Evolutionary conservation across 108 stramenopile species (phyloP).

Genomic region (Nitzschia putrida): DNA sequence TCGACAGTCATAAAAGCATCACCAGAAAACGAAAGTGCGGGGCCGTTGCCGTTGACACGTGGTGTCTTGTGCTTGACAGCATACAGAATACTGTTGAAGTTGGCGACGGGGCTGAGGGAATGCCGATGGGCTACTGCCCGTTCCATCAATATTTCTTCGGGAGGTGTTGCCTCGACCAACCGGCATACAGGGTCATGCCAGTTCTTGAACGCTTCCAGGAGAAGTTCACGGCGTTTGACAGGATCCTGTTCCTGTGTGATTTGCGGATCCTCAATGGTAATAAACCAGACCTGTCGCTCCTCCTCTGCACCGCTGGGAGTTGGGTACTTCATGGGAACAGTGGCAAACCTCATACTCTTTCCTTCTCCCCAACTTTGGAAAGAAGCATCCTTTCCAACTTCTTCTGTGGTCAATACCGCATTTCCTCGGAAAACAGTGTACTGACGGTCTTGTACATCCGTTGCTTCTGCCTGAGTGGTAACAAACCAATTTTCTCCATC

Average conservation of each 20-base stretch:
- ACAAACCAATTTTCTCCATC: conserved; percentile 51
- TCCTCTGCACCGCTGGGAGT: conserved; percentile 14
- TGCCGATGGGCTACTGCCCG: conserved; percentile 76
- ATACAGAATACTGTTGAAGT: conserved; percentile 54
- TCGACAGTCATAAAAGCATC: conserved; percentile 87
- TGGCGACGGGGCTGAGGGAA: conserved; percentile 62
- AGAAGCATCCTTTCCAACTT: conserved; percentile 49
- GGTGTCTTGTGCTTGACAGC: conserved; percentile 13
- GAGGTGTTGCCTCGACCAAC: conserved; percentile 77
- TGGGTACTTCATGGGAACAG: conserved; percentile 68
- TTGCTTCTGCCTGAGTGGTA: conserved; percentile 53
- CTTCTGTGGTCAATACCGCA: conserved; percentile 48
- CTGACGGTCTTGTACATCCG: conserved; percentile 67
- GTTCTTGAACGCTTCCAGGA: conserved; percentile 66
- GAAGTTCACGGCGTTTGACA: conserved; percentile 46
- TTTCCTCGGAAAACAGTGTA: conserved; percentile 88
- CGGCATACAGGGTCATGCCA: conserved; percentile 84
- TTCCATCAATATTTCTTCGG: conserved; percentile 77
- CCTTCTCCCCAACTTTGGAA: conserved; percentile 89
- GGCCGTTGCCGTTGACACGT: conserved; percentile 50
- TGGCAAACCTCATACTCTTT: conserved; percentile 81
- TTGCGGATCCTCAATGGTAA: conserved; percentile 67
- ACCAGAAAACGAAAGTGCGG: conserved; percentile 72
- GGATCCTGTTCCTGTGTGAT: conserved; percentile 50
- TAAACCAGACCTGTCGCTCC: conserved; percentile 83